Evolutionary conservation across 768 basidiomycete species (phyloP).

Genomic region (Tulasnella sp.): DNA sequence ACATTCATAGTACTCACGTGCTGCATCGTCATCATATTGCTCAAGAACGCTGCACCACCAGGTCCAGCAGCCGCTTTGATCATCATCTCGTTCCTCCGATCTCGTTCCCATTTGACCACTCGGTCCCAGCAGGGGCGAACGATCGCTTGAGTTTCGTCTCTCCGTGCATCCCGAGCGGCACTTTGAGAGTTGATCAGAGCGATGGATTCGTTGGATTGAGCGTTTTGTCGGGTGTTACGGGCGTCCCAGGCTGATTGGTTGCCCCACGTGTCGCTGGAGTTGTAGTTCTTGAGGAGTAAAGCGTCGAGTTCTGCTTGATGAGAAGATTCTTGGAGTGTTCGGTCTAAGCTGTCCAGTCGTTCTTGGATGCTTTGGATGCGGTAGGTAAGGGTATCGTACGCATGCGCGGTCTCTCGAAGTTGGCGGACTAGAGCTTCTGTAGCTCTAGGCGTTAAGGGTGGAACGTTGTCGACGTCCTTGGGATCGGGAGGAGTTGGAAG

Average conservation of each 20-base stretch:
- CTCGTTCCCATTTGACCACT: not conserved
- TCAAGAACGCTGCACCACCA: not conserved
- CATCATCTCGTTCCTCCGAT: not conserved
- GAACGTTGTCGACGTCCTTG: conserved; percentile 1
- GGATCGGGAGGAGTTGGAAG: not conserved
- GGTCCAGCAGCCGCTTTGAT: not conserved
- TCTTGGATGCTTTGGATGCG: not conserved
- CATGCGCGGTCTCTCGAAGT: not conserved
- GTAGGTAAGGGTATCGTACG: not conserved
- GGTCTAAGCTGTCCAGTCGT: not conserved
- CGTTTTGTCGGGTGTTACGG: not conserved
- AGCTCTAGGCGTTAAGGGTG: not conserved
- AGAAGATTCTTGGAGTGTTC: not conserved
- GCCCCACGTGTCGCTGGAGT: not conserved
- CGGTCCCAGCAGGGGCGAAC: not conserved
- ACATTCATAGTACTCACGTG: not conserved
- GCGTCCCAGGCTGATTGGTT: conserved; percentile 5
- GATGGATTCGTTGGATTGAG: not conserved
- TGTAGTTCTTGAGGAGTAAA: not conserved
- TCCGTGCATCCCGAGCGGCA: not conserved
- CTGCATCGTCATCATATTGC: conserved; percentile 1
- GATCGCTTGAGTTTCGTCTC: not conserved
- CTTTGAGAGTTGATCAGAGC: not conserved
- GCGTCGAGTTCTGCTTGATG: not conserved
- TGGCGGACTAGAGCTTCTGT: not conserved